Conservation (phyloP, 768 basidiomycete species). For the Suillus subluteus region DNA sequence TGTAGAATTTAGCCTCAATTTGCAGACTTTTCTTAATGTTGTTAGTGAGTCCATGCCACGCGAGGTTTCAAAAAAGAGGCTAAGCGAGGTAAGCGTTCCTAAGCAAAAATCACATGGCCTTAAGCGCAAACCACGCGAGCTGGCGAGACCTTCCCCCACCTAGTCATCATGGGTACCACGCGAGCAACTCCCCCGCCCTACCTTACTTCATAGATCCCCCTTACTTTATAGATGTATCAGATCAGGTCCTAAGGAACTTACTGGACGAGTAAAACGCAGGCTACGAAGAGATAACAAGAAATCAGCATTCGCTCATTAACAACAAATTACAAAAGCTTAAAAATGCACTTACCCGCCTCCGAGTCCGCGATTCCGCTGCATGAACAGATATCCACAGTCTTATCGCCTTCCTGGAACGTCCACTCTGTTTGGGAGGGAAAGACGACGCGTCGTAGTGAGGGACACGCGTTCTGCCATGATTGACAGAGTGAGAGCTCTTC, state of each 20-base stretch:
- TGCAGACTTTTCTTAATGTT: too few species aligned
- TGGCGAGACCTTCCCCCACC: too few species aligned
- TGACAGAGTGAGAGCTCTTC: conserved; percentile 57
- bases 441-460: conserved; percentile 52
- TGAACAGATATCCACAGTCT: conserved; percentile 36
- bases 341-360: conserved; percentile 8
- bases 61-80: too few species aligned
- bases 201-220: too few species aligned
- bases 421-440: conserved; percentile 63
- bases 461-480: conserved; percentile 60
- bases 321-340: not conserved
- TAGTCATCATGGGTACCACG: too few species aligned
- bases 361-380: not conserved
- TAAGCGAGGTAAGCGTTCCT: too few species aligned
- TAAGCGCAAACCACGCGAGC: too few species aligned
- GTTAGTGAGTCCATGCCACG: too few species aligned
- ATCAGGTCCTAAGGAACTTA: conserved; percentile 10
- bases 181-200: too few species aligned
- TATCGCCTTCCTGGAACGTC: conserved; percentile 37
- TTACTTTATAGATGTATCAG: not conserved
- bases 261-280: conserved; percentile 15
- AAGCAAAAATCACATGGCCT: too few species aligned
- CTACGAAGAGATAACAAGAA: not conserved
- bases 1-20: too few species aligned
- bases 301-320: not conserved